These are phyloP conservation scores for Vitis hybrid DNA, from an alignment of 177 flowering plant species.

Conservation along the genomic window DNA sequence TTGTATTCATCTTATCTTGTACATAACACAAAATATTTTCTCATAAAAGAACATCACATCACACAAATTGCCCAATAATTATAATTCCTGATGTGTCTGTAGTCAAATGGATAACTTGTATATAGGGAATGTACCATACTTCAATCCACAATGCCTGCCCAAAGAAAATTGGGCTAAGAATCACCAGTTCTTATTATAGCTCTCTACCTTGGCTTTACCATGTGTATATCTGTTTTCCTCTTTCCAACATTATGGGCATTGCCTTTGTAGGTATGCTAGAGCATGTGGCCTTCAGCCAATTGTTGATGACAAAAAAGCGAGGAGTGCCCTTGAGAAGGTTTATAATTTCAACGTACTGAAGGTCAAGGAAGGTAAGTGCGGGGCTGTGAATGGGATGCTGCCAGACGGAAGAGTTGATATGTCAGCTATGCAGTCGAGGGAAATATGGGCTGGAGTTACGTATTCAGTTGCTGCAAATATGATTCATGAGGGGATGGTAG, in stretches of 20 bases:
- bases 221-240: not conserved
- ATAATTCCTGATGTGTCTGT: too few species aligned
- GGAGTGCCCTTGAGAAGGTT: constrained; percentile 60
- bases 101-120: too few species aligned
- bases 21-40: too few species aligned
- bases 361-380: constrained; percentile 65
- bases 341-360: constrained; percentile 69
- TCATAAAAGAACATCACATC: too few species aligned
- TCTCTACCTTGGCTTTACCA: too few species aligned
- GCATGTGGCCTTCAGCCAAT: constrained; percentile 75
- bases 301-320: constrained; percentile 65
- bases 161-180: too few species aligned
- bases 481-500: constrained; percentile 79
- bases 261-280: constrained; percentile 68
- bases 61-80: too few species aligned
- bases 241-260: not conserved
- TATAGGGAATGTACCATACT: too few species aligned
- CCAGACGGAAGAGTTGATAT: constrained; percentile 75
- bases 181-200: too few species aligned
- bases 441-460: constrained; percentile 88
- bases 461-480: constrained; percentile 80
- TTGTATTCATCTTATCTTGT: too few species aligned
- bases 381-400: constrained; percentile 86
- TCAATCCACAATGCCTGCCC: too few species aligned
- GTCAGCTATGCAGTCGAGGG: constrained; percentile 72